Percentiles rank a stretch among this genome's conserved stretches.
phyloP scores from a whole-genome alignment of 805 yeast genomes.

The Ogataea kodamae region DNA sequence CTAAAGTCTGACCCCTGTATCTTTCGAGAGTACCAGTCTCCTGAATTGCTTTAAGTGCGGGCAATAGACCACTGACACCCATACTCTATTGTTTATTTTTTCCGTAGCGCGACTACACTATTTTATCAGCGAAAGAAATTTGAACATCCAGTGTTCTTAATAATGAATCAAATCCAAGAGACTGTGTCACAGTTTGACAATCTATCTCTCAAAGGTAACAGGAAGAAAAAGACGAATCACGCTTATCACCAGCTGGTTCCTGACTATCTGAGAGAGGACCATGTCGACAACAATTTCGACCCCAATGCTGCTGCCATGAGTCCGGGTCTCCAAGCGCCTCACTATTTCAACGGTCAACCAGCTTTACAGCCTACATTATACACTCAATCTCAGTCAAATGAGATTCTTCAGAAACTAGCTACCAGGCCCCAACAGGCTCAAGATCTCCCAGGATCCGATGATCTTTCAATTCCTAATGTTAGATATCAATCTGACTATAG shows the following conservation, averaged over 20 bases:
- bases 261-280: constrained; percentile 10
- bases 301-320: constrained; percentile 33
- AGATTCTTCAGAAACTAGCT: constrained; percentile 1
- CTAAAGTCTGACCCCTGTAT: constrained; percentile 72
- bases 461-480: constrained; percentile 38
- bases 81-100: constrained; percentile 34
- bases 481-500: constrained; percentile 33
- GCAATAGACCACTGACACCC: constrained; percentile 85
- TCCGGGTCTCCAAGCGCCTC: constrained; percentile 28
- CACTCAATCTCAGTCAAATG: neutral
- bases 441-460: constrained; percentile 11
- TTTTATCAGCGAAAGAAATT: constrained; percentile 8
- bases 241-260: constrained; percentile 28
- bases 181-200: constrained; percentile 16
- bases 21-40: constrained; percentile 51
- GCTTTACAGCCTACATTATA: neutral
- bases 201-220: constrained; percentile 12
- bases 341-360: constrained; percentile 9
- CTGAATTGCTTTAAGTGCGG: constrained; percentile 74
- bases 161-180: constrained; percentile 11
- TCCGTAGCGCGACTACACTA: constrained; percentile 8
- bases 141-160: neutral
- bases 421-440: neutral
- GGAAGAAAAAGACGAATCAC: constrained; percentile 26
- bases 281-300: constrained; percentile 22